These are phyloP conservation scores for Malus orientalis DNA, from an alignment of 306 rosid species.

Conservation along the genomic window DNA sequence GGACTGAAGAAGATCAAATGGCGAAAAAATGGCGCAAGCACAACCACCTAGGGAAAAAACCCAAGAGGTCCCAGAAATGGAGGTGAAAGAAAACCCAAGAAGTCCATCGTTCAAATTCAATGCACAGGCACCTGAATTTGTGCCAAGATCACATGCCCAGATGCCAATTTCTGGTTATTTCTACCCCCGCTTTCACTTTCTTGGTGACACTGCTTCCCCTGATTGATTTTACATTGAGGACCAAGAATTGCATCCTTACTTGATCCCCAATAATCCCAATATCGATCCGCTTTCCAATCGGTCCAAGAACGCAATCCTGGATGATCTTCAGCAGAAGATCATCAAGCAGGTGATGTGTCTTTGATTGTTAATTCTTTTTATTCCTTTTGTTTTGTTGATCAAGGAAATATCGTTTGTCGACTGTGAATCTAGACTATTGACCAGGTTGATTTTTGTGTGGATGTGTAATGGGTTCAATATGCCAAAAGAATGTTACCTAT, in stretches of 20 bases:
- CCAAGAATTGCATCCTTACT: conserved; percentile 44
- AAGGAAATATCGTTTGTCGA: background rate
- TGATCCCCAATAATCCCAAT: conserved; percentile 33
- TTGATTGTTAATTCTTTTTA: background rate
- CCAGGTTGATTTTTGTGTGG: too few relatives aligned
- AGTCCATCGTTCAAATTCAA: conserved; percentile 58
- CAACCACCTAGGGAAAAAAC: conserved; percentile 34
- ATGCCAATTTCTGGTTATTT: conserved; percentile 63
- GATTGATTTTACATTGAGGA: conserved; percentile 78
- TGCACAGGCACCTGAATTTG: conserved; percentile 92
- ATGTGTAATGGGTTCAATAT: too few relatives aligned
- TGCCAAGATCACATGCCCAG: conserved; percentile 71
- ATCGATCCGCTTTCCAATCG: conserved; percentile 26
- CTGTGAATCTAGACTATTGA: too few relatives aligned
- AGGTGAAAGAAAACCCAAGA: conserved; percentile 20
- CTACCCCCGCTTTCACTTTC: conserved; percentile 65
- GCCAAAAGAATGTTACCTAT: too few relatives aligned
- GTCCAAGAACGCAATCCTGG: conserved; percentile 44
- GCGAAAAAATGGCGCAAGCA: conserved; percentile 6
- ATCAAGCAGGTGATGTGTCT: conserved; percentile 56
- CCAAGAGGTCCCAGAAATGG: conserved; percentile 20
- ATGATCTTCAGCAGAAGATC: conserved; percentile 72
- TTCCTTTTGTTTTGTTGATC: background rate
- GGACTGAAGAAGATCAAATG: background rate
- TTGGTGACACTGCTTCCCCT: conserved; percentile 50